Conservation (phyloP, 192 early-diverging fungal genomes). For the Coemansia sp. region DNA sequence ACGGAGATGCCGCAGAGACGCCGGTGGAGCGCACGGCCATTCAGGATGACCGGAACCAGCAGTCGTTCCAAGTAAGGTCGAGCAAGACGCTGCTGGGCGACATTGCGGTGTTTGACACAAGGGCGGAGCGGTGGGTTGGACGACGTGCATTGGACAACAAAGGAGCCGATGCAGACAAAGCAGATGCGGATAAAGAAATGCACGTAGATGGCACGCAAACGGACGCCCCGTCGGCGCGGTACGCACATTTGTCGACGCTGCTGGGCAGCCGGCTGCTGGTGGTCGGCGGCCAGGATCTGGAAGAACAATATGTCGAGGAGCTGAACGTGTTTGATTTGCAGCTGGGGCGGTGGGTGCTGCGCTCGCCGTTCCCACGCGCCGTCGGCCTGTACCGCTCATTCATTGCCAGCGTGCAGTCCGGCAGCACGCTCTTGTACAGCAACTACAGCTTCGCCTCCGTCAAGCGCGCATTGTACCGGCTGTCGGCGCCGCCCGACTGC, state of each 20-base stretch:
- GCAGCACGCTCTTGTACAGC: conserved; percentile 67
- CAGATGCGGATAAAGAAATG: not conserved
- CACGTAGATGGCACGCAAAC: no score
- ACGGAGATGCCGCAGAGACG: conserved; percentile 9
- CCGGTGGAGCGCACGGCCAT: not conserved
- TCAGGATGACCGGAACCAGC: conserved; percentile 46
- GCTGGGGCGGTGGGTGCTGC: conserved; percentile 63
- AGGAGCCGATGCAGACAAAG: not conserved
- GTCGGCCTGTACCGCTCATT: conserved; percentile 79
- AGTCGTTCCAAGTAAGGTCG: conserved; percentile 51
- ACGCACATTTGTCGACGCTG: conserved; percentile 72
- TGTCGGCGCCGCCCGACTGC: conserved; percentile 60
- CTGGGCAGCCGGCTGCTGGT: conserved; percentile 63
- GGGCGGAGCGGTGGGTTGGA: conserved; percentile 54
- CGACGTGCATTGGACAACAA: conserved; percentile 18
- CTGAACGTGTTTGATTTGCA: conserved; percentile 75
- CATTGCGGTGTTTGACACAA: conserved; percentile 61
- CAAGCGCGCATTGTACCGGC: conserved; percentile 68
- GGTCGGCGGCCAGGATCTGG: conserved; percentile 75
- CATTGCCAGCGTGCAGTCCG: conserved; percentile 59
- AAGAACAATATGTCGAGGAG: conserved; percentile 74
- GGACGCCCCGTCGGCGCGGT: conserved; percentile 59
- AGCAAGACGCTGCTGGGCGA: conserved; percentile 69
- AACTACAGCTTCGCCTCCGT: conserved; percentile 76
- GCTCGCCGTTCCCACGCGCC: conserved; percentile 67